These are phyloP conservation scores for Lichina pygmaea DNA, from an alignment of 495 filamentous ascomycete species.

Conservation along the genomic window DNA sequence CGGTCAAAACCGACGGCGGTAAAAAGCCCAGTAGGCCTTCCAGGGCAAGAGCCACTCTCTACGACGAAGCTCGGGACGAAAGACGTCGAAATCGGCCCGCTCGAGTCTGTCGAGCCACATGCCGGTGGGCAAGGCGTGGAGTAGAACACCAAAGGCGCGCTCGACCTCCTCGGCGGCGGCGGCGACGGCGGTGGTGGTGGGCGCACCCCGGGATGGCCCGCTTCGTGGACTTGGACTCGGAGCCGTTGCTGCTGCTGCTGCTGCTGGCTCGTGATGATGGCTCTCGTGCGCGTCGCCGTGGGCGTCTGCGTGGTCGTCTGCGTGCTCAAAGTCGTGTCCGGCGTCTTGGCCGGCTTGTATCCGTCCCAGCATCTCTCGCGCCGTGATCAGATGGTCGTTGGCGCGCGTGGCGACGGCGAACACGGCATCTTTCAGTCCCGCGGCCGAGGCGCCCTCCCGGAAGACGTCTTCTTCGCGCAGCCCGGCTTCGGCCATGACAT, in stretches of 20 bases:
- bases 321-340: conserved; percentile 68
- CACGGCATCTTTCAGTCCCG: conserved; percentile 64
- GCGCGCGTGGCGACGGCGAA: conserved; percentile 80
- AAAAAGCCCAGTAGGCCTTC: conserved; percentile 49
- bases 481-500: conserved; percentile 60
- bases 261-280: too few relatives aligned
- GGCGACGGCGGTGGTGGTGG: background rate
- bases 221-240: too few relatives aligned
- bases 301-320: conserved; percentile 21
- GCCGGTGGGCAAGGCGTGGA: conserved; percentile 51
- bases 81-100: conserved; percentile 60
- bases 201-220: too few relatives aligned
- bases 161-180: conserved; percentile 21
- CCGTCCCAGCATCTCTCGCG: conserved; percentile 66
- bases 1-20: conserved; percentile 25
- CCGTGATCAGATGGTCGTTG: conserved; percentile 86
- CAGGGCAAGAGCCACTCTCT: conserved; percentile 76
- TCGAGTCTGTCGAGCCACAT: conserved; percentile 59
- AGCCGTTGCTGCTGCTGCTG: conserved; percentile 6
- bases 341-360: conserved; percentile 41
- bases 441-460: conserved; percentile 44
- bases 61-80: conserved; percentile 30
- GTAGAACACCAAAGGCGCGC: conserved; percentile 46
- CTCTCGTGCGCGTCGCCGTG: conserved; percentile 5
- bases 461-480: conserved; percentile 75